Base-by-base conservation (phyloP, 441 rosid genomes). In the Geranium incanum region DNA sequence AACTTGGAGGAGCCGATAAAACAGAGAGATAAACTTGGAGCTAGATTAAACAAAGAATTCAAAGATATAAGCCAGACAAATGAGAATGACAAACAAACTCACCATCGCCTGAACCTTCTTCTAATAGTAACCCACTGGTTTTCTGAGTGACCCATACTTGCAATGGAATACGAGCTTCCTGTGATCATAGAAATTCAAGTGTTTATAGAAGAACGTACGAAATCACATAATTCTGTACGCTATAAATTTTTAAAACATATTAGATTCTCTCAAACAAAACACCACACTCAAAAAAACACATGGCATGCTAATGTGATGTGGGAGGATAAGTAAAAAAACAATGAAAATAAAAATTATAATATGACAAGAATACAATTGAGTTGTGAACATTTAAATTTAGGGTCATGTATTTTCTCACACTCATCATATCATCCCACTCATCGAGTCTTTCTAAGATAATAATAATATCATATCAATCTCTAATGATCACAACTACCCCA, bases 101-200 rank as follows among this genome's bases (percentile, higher is more conserved):
- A 92, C 97, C 97, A 66, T 87, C 89, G 81, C 50, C 81, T 70
- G 79, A 94, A 78, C 83, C 86, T 73, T 86, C 93, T 83, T 91
- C 97, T 81, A 81, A 73, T 72, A 77, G 82, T 77, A 92, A 78
- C 70, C 99, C 97, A 69, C 87, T 90, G 79, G 83, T 81, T 68
- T 88, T 89, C 81, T 87, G 93, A 78, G 83, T 76, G 73, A 86
- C 90, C 97, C 99, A 94, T 80, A 94, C 78, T 73, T 92, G 94
- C 66, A 94, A 74, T 5, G 99, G 97, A 71, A 88, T 80, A 68
- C 95, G 96, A 77, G 82, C 88, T 81, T 90, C 99, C 99, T 94
- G 87, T 67, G 75, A 76, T 62, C 23, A 81, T 57, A 68, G 50
- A 62, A 78, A 23, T 59, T 63, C 15, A 39, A 4, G n/a, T 13